A percentile compares a stretch with the other conserved stretches of the same genome.
These are phyloP conservation scores for Penicillium simplicissimum DNA, from an alignment of 495 filamentous ascomycete genomes.

Conservation along the genomic window DNA sequence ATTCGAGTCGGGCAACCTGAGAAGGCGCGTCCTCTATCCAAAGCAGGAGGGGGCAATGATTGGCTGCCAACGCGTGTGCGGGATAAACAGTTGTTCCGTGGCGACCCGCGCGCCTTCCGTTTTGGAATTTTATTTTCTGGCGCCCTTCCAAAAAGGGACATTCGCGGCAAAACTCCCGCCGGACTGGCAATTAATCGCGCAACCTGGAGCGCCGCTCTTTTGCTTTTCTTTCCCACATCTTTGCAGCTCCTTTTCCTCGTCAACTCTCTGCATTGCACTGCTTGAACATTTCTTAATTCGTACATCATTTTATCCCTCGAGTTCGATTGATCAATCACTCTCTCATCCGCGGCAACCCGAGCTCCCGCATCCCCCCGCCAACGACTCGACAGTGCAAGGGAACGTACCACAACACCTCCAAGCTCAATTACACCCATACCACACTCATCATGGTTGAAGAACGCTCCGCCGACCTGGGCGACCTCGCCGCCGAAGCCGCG, in stretches of 20 bases:
- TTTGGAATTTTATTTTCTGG: conserved; percentile 12
- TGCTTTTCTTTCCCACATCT: not conserved
- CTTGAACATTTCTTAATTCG: not conserved
- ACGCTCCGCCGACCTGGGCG: conserved; percentile 25
- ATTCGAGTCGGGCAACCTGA: not conserved
- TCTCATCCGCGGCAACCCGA: not conserved
- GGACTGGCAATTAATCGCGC: not conserved
- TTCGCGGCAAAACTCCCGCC: not conserved
- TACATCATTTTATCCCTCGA: not conserved
- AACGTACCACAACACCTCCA: not conserved
- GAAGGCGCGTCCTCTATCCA: conserved; percentile 24
- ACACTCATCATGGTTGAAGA: conserved; percentile 26
- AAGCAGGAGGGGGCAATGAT: conserved; percentile 17
- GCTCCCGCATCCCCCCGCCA: conserved; percentile 6
- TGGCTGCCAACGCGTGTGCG: conserved; percentile 23
- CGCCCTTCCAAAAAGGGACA: conserved; percentile 10
- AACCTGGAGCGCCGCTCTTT: not conserved
- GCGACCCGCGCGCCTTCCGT: conserved; percentile 4
- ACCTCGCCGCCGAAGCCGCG: conserved; percentile 32
- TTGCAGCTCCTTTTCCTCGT: not conserved
- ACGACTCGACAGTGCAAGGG: not conserved
- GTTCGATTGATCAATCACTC: not conserved
- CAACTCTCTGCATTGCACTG: not conserved
- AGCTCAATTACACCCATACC: not conserved
- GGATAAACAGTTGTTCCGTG: conserved; percentile 21